Conservation (phyloP, 176 grass and related monocot species). For the Phyllostachys edulis region DNA sequence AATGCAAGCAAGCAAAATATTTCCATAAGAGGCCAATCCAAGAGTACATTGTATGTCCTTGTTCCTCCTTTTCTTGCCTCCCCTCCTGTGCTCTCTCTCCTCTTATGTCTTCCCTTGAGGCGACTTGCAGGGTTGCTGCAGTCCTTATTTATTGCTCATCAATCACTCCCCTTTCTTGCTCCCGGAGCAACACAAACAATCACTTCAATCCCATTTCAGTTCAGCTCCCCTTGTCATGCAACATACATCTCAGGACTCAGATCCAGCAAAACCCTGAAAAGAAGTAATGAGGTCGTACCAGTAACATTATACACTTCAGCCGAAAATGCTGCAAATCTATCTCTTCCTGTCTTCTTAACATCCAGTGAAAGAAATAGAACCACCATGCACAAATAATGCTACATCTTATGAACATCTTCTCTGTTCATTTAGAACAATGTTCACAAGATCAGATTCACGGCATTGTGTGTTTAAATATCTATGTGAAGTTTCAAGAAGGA, state of each 20-base stretch:
- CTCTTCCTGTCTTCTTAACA: background rate
- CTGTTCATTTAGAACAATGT: background rate
- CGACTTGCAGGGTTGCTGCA: slow-evolving; percentile 20
- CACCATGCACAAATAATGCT: background rate
- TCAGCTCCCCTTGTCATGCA: background rate
- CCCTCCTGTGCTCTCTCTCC: background rate
- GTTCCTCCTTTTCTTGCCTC: slow-evolving; percentile 37
- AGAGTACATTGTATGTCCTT: slow-evolving; percentile 51
- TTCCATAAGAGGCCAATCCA: slow-evolving; percentile 65
- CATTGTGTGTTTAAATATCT: background rate
- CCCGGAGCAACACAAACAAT: slow-evolving; percentile 11
- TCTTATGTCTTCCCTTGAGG: slow-evolving; percentile 31
- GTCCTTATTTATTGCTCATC: slow-evolving; percentile 41
- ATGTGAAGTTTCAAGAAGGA: background rate
- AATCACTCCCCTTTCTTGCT: slow-evolving; percentile 18
- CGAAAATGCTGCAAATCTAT: background rate
- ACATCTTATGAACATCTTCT: background rate
- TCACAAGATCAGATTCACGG: background rate
- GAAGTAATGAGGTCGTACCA: background rate
- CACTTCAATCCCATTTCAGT: slow-evolving; percentile 39
- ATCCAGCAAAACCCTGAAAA: slow-evolving; percentile 27
- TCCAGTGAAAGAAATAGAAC: background rate
- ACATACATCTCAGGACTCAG: background rate
- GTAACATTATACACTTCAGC: background rate
- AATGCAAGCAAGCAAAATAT: slow-evolving; percentile 41